Evolutionary conservation across 2,329 filamentous ascomycete genomes (phyloP).

Genomic region (Colletotrichum australisinense): DNA sequence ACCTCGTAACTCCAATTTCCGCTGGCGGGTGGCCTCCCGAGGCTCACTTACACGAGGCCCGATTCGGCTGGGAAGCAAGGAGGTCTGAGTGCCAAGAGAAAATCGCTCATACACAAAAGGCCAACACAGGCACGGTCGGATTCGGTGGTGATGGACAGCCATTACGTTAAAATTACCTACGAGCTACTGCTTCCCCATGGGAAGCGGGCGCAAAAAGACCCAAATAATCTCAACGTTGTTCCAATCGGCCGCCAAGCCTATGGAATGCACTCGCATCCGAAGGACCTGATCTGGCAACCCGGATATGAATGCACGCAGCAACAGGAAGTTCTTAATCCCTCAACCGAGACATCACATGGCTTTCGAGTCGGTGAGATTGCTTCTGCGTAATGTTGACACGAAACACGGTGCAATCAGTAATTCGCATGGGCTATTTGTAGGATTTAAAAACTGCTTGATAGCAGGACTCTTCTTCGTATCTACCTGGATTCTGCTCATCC

Average conservation of each 20-base stretch:
- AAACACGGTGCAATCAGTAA: not conserved
- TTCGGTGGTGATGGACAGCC: not conserved
- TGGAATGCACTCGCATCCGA: not conserved
- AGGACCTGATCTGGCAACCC: not conserved
- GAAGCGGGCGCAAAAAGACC: not conserved
- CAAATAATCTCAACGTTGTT: not conserved
- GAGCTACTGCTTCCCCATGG: not conserved
- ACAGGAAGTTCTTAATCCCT: slow-evolving; percentile 16
- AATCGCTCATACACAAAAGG: slow-evolving; percentile 28
- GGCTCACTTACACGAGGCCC: not conserved
- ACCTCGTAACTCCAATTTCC: not conserved
- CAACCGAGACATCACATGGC: slow-evolving; percentile 9
- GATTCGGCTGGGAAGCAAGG: not conserved
- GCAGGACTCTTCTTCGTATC: not conserved
- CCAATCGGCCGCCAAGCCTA: slow-evolving; percentile 15
- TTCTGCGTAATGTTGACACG: not conserved
- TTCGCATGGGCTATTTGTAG: too few relatives aligned
- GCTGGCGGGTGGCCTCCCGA: not conserved
- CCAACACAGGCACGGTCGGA: not conserved
- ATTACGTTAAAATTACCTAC: slow-evolving; percentile 32
- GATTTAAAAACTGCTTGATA: not conserved
- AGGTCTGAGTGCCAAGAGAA: slow-evolving; percentile 18
- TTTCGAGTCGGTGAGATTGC: not conserved
- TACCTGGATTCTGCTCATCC: not conserved
- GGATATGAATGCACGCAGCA: not conserved